phyloP scores from a whole-genome alignment of 2,329 filamentous ascomycete species.

The Trichoderma polysporum region DNA sequence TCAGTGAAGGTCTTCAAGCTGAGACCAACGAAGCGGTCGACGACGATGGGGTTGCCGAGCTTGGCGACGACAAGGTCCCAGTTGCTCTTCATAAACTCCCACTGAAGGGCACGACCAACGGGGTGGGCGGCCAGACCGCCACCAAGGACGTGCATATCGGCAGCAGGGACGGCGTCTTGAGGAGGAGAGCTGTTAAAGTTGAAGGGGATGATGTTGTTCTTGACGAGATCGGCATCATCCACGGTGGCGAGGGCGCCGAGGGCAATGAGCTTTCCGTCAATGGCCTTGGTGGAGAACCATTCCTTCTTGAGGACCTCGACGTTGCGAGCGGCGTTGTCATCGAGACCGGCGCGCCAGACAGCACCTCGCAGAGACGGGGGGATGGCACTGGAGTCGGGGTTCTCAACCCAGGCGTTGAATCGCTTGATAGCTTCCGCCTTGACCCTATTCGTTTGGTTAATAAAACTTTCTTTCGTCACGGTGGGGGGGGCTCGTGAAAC shows the following conservation, averaged over 20 bases:
- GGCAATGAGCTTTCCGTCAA: conserved; percentile 88
- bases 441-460: conserved; percentile 46
- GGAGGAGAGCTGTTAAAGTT: conserved; percentile 67
- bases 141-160: conserved; percentile 85
- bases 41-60: conserved; percentile 78
- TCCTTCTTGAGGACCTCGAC: conserved; percentile 80
- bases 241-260: conserved; percentile 74
- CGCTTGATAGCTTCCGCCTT: conserved; percentile 72
- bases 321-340: conserved; percentile 63
- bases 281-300: conserved; percentile 76
- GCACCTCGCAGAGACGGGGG: conserved; percentile 78
- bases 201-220: conserved; percentile 67
- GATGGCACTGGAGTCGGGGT: conserved; percentile 66
- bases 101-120: conserved; percentile 70
- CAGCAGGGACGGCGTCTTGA: conserved; percentile 68
- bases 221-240: conserved; percentile 66
- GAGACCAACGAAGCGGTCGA: conserved; percentile 84
- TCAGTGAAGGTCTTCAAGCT: conserved; percentile 78
- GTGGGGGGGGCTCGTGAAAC: no score
- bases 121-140: conserved; percentile 70
- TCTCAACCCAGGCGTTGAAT: conserved; percentile 75
- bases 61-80: conserved; percentile 73
- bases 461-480: not conserved
- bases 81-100: conserved; percentile 82
- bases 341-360: conserved; percentile 77